Base-by-base conservation (phyloP, 75 land plant genomes). In the Isoetes taiwanensis region DNA sequence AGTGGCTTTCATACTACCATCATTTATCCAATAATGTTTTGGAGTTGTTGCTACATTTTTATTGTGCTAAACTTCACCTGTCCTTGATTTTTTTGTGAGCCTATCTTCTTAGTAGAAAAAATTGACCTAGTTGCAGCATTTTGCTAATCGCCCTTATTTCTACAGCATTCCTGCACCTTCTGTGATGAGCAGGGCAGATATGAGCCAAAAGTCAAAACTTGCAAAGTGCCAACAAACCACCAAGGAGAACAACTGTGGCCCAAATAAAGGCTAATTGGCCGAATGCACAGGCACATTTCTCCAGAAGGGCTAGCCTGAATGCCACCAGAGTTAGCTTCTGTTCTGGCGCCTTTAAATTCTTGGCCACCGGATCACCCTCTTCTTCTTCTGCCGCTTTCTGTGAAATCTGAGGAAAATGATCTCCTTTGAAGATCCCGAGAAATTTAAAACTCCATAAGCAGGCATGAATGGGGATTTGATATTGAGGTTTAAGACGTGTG, bases 161-260 rank as follows among this genome's bases (percentile, higher is more conserved):
- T 80, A 24, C 87, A 82, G 82, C 3, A 86, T 71, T 10, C 97
- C 50, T 0, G 88, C 41, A 10, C 97, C 82, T 53, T 90, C 94
- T 14, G 78, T 83, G 21, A 90, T 8, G 26, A 90, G 70, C 14
- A 90, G 76, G 3, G 68, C 42, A 10, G 94, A 74, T 20, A 90
- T 71, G 71, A 73, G 60, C 88, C 83, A 86, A 70, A 90, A 90
- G 57, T 90, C 97, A 0, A 55, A 30, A 19, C 54, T 9, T 64
- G 73, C 9, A 90, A 27, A n/a, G 64, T 66, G 20, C 64, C 54
- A 28, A 82, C 80, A 26, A 90, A 86, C 97, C 97, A 4, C 97
- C 97, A 1, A 90, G 80, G 20, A 90, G 78, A 28, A 90, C 88
- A 1, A 86, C 87, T 0, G 94, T 90, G 0, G 97, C 97, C 96